A percentile compares a stretch with the other conserved stretches of the same genome.
phyloP scores from a whole-genome alignment of 2,329 filamentous ascomycete species.

The Metarhizium guizhouense region DNA sequence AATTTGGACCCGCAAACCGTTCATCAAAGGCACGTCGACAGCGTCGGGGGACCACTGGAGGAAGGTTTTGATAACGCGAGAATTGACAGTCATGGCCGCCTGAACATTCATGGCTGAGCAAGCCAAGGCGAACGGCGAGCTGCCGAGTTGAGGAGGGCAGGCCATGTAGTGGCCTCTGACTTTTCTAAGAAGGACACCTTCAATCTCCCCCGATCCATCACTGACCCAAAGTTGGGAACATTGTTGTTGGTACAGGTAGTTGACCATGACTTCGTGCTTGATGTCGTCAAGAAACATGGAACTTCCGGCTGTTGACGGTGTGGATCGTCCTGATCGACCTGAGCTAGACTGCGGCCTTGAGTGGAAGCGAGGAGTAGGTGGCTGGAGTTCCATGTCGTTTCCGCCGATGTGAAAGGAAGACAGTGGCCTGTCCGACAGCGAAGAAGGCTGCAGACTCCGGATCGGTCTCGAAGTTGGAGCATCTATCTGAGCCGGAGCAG shows the following conservation, averaged over 20 bases:
- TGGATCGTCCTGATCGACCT: conserved; percentile 24
- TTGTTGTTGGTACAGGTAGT: conserved; percentile 74
- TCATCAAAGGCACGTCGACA: conserved; percentile 65
- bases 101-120: conserved; percentile 64
- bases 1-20: conserved; percentile 70
- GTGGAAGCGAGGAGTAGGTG: conserved; percentile 30
- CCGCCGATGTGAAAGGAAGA: conserved; percentile 17
- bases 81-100: conserved; percentile 76
- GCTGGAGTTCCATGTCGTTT: conserved; percentile 39
- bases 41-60: conserved; percentile 64
- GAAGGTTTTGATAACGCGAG: conserved; percentile 70
- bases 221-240: conserved; percentile 66
- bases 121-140: conserved; percentile 54
- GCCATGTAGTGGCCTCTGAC: conserved; percentile 60
- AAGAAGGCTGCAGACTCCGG: conserved; percentile 15
- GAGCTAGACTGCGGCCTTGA: conserved; percentile 31
- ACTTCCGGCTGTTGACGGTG: conserved; percentile 29
- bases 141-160: conserved; percentile 56
- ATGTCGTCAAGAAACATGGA: conserved; percentile 59
- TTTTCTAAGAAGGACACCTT: conserved; percentile 67
- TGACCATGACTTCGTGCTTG: conserved; percentile 76
- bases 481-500: conserved; percentile 8
- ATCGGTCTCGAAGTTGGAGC: conserved; percentile 12
- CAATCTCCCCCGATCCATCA: conserved; percentile 56
- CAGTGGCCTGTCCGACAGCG: conserved; percentile 28